phyloP scores from a whole-genome alignment of 2,329 filamentous ascomycete species.

The Furcasterigmium sp. region DNA sequence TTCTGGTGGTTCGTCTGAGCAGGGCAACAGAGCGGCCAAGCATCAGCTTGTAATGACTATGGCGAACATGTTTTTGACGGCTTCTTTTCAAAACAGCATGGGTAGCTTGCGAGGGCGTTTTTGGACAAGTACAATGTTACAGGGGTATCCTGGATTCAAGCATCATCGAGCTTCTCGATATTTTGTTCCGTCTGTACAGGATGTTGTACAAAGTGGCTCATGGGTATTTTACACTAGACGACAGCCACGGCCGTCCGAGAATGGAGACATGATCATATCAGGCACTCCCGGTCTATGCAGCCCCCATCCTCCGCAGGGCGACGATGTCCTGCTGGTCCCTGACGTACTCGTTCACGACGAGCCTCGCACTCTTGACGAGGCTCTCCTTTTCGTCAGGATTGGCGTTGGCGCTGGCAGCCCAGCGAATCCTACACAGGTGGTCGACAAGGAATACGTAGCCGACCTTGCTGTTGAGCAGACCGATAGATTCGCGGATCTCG shows the following conservation, averaged over 20 bases:
- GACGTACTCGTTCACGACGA: constrained; percentile 55
- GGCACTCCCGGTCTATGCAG: background rate
- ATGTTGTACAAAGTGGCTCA: background rate
- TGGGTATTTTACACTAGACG: constrained; percentile 1
- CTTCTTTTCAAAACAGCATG: constrained; percentile 9
- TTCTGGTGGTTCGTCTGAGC: constrained; percentile 73
- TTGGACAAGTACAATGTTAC: background rate
- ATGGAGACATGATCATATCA: background rate
- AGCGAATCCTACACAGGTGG: constrained; percentile 80
- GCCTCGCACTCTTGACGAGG: constrained; percentile 58
- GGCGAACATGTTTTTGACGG: constrained; percentile 4
- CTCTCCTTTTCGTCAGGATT: constrained; percentile 61
- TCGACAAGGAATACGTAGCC: constrained; percentile 93
- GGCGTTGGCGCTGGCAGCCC: constrained; percentile 78
- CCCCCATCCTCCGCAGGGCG: background rate
- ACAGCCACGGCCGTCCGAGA: constrained; percentile 9
- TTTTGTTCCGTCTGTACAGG: background rate
- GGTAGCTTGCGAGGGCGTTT: constrained; percentile 12
- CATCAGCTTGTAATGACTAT: constrained; percentile 2
- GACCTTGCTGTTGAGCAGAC: constrained; percentile 81
- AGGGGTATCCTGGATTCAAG: constrained; percentile 11
- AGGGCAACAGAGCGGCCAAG: constrained; percentile 1
- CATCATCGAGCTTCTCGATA: constrained; percentile 4
- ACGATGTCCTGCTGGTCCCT: constrained; percentile 22
- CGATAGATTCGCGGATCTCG: constrained; percentile 57